phyloP scores from a whole-genome alignment of 768 basidiomycete species.

The Tricholoma matsutake region DNA sequence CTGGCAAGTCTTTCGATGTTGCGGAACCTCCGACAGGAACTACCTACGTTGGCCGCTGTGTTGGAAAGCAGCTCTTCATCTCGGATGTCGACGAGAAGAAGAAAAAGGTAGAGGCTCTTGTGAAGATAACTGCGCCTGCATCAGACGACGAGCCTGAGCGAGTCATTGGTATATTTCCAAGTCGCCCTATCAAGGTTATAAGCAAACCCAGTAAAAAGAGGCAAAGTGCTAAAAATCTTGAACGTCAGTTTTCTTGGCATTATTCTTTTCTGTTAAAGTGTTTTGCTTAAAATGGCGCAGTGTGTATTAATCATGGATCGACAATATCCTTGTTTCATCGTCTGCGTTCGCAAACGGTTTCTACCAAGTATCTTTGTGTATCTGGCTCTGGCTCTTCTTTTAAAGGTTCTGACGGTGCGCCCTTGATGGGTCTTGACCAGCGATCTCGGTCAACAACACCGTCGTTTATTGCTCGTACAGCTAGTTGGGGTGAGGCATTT shows the following conservation, averaged over 20 bases:
- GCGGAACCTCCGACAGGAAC: slow-evolving; percentile 76
- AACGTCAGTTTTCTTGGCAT: slow-evolving; percentile 56
- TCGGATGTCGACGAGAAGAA: slow-evolving; percentile 94
- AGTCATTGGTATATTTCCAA: slow-evolving; percentile 85
- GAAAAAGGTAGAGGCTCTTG: slow-evolving; percentile 91
- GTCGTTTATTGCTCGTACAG: slow-evolving; percentile 86
- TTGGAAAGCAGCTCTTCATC: slow-evolving; percentile 94
- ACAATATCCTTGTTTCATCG: slow-evolving; percentile 96
- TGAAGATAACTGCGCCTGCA: slow-evolving; percentile 80
- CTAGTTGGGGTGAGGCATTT: slow-evolving; percentile 73
- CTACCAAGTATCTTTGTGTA: slow-evolving; percentile 93
- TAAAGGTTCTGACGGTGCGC: slow-evolving; percentile 89
- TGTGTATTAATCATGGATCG: slow-evolving; percentile 94
- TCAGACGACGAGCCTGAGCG: slow-evolving; percentile 80
- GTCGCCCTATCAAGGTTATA: slow-evolving; percentile 96
- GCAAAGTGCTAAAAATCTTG: slow-evolving; percentile 88
- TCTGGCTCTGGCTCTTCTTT: slow-evolving; percentile 91
- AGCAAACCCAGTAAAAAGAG: slow-evolving; percentile 98
- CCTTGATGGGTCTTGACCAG: slow-evolving; percentile 77
- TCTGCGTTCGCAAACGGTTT: slow-evolving; percentile 92
- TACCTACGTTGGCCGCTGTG: slow-evolving; percentile 89
- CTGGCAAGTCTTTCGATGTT: slow-evolving; percentile 82
- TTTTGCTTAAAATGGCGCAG: slow-evolving; percentile 38
- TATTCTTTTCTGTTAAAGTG: slow-evolving; percentile 7
- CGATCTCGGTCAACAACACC: slow-evolving; percentile 70